phyloP scores from a whole-genome alignment of 2,329 filamentous ascomycete species.

The Zymoseptoria crescenta region DNA sequence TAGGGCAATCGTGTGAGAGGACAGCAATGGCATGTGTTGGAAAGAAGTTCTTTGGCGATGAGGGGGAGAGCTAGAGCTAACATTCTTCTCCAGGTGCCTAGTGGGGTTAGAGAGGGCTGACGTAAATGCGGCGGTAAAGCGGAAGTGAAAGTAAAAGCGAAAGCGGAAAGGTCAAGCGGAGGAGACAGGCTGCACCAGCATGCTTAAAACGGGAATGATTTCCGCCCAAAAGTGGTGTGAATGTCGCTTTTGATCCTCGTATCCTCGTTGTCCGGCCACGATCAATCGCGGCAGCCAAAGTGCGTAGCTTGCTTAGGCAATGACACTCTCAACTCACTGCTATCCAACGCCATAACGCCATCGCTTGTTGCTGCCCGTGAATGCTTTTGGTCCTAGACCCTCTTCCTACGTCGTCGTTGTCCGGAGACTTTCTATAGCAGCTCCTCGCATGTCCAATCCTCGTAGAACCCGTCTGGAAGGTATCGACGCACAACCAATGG shows the following conservation, averaged over 20 bases:
- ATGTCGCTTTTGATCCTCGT: background rate
- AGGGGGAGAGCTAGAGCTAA: background rate
- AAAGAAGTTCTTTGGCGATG: background rate
- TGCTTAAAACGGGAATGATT: background rate
- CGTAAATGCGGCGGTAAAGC: background rate
- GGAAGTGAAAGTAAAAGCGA: background rate
- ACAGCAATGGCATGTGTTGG: slow-evolving; percentile 7
- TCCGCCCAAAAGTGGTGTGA: background rate
- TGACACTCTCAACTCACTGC: background rate
- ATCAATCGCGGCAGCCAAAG: background rate
- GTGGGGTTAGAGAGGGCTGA: slow-evolving; percentile 3
- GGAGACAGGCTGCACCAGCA: background rate
- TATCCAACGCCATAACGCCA: background rate
- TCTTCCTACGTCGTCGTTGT: background rate
- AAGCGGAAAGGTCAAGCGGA: background rate
- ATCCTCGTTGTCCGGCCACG: background rate
- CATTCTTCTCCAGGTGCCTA: slow-evolving; percentile 1
- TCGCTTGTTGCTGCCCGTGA: background rate
- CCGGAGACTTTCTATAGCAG: slow-evolving; percentile 48
- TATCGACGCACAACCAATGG: slow-evolving; percentile 91
- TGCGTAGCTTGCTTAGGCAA: background rate
- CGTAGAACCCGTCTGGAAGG: slow-evolving; percentile 95
- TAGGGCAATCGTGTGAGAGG: background rate
- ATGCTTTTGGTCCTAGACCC: slow-evolving; percentile 1
- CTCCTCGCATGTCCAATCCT: slow-evolving; percentile 99